Conservation (phyloP, 2,329 filamentous ascomycete genomes). For the Aspergillus tubingensis region DNA sequence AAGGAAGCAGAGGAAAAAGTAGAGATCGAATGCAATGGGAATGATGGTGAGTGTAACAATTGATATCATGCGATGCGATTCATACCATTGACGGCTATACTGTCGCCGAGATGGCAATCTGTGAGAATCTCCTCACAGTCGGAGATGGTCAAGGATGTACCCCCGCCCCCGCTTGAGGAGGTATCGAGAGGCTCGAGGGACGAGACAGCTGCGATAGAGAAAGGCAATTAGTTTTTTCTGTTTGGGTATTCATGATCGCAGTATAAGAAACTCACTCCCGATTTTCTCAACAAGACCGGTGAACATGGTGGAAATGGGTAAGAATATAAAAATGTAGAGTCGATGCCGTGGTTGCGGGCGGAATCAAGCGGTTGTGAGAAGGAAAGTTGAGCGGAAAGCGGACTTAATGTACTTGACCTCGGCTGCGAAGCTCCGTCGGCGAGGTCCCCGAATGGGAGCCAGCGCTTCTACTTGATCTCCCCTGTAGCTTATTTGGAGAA, state of each 20-base stretch:
- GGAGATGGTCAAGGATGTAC: slow-evolving; percentile 86
- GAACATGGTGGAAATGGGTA: slow-evolving; percentile 66
- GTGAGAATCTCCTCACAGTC: slow-evolving; percentile 73
- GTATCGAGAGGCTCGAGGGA: slow-evolving; percentile 77
- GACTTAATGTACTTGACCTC: slow-evolving; percentile 1
- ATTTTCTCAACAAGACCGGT: slow-evolving; percentile 92
- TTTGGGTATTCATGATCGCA: background rate
- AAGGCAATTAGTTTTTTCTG: background rate
- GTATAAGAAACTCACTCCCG: slow-evolving; percentile 67
- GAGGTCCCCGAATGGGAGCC: background rate
- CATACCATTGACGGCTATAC: slow-evolving; percentile 85
- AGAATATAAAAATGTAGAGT: background rate
- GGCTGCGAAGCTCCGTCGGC: background rate
- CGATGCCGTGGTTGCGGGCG: slow-evolving; percentile 11
- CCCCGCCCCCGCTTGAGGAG: slow-evolving; percentile 69
- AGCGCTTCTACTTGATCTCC: background rate
- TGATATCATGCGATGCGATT: background rate
- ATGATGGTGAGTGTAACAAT: too few relatives aligned
- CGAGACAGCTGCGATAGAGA: slow-evolving; percentile 66
- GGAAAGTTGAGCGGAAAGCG: slow-evolving; percentile 1
- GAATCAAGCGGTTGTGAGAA: slow-evolving; percentile 9
- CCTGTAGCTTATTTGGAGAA: background rate
- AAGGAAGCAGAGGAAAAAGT: background rate
- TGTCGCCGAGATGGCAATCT: slow-evolving; percentile 86
- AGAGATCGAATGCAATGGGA: too few relatives aligned